Base-by-base conservation (phyloP, 1,139 yeast genomes). In the Magnusiomyces ingens region DNA sequence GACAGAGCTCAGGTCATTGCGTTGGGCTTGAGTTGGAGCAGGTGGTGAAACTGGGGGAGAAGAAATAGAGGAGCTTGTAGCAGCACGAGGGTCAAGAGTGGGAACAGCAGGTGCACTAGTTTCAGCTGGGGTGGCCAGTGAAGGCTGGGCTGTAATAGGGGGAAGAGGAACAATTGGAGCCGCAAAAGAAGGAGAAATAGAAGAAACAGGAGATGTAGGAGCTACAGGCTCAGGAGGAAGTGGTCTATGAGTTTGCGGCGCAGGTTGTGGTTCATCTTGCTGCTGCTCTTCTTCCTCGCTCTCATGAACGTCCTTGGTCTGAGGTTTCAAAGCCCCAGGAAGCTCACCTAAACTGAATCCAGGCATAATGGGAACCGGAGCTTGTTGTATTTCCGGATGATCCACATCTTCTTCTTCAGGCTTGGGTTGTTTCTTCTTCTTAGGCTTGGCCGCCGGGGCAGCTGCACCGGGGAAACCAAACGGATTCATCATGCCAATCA, bases 281-380 rank as follows among this genome's bases (percentile, higher is more conserved):
- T 26, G 32, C 8, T 26, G 32, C 2, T 53, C 61, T 13, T 55
- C 60, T 19, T 56, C 59, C 8, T 57, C 58, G 35, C 48, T 56
- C 15, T 19, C 32, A 3, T 40, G 38, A 10, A 22, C 45, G 3
- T 38, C 45, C 2, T 48, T 15, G 12, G 22, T 13, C 38, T 48
- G 45, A 17, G 37, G 44, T 11, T 38, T 48, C 10, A 36, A 12
- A 19, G 69, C 66, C 46, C 70, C 65, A 2, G 73, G 66, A 36
- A 36, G 40, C n/a, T n/a, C 40, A 13, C 40, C 40, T 4, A 36
- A 12, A 12, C n/a, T n/a, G 11, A 36, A n/a, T 4, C 40, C 40
- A 36, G 85, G 84, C 60, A 79, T 64, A 17, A 78, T 71, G 1
- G 86, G 83, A 49, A 79, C 69, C 1, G 83, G 66, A 8, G 62